Evolutionary conservation across 768 basidiomycete genomes (phyloP).

Genomic region (Clavaria fumosa): DNA sequence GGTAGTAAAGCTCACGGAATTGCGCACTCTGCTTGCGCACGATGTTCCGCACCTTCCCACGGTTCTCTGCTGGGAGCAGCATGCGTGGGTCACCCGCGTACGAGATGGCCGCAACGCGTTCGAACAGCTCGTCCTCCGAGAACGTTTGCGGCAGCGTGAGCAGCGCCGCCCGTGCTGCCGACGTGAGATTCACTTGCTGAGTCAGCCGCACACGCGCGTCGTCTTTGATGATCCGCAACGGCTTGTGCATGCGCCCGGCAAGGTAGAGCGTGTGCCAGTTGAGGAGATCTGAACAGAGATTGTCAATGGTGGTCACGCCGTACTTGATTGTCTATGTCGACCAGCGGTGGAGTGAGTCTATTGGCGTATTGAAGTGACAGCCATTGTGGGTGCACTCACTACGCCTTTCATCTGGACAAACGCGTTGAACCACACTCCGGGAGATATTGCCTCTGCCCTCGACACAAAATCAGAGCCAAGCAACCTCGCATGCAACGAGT

Average conservation of each 20-base stretch:
- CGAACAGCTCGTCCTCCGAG: slow-evolving; percentile 68
- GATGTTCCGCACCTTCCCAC: slow-evolving; percentile 88
- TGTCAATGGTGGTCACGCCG: slow-evolving; percentile 85
- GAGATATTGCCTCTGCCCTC: slow-evolving; percentile 53
- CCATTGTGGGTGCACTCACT: slow-evolving; percentile 47
- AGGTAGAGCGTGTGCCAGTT: slow-evolving; percentile 92
- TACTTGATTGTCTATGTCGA: slow-evolving; percentile 76
- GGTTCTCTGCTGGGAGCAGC: slow-evolving; percentile 88
- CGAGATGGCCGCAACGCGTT: slow-evolving; percentile 70
- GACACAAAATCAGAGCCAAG: slow-evolving; percentile 77
- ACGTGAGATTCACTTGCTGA: slow-evolving; percentile 85
- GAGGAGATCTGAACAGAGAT: slow-evolving; percentile 76
- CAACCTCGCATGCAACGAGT: slow-evolving; percentile 74
- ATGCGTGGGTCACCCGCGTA: slow-evolving; percentile 90
- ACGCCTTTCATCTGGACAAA: slow-evolving; percentile 73
- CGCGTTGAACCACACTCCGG: slow-evolving; percentile 95
- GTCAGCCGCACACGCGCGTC: slow-evolving; percentile 85
- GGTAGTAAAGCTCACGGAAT: slow-evolving; percentile 79
- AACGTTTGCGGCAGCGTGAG: slow-evolving; percentile 76
- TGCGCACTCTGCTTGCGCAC: slow-evolving; percentile 68
- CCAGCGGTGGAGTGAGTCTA: no score
- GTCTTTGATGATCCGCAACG: slow-evolving; percentile 82
- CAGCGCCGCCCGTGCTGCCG: slow-evolving; percentile 81
- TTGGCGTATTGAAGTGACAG: no score
- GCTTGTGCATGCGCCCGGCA: slow-evolving; percentile 95